A percentile compares a stretch with the other conserved stretches of the same genome.
These are phyloP conservation scores for Candida dendrica DNA, from an alignment of 805 yeast species.

Conservation along the genomic window DNA sequence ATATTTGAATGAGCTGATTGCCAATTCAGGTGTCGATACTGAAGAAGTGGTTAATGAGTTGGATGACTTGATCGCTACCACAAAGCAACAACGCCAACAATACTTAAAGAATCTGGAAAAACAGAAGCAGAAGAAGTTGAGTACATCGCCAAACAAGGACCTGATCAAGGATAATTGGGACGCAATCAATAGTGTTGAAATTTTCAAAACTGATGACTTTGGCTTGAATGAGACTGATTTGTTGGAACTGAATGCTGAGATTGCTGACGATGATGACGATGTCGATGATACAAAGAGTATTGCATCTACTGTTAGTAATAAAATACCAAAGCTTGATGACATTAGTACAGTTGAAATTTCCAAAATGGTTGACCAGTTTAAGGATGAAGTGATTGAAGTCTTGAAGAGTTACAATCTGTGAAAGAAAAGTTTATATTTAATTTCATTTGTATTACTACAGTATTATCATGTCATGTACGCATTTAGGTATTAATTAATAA, in stretches of 20 bases:
- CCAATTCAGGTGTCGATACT: slow-evolving; percentile 18
- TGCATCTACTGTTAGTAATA: neutral
- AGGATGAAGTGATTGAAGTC: neutral
- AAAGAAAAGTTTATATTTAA: too few species aligned
- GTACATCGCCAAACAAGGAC: slow-evolving; percentile 20
- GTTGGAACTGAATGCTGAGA: slow-evolving; percentile 31
- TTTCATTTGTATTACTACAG: too few species aligned
- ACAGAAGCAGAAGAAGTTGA: slow-evolving; percentile 13
- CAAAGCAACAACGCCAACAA: slow-evolving; percentile 26
- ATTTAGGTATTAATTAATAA: too few species aligned
- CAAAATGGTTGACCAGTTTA: neutral
- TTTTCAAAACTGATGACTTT: slow-evolving; percentile 36
- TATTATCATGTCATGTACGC: too few species aligned
- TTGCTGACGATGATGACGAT: slow-evolving; percentile 8
- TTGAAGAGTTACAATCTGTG: neutral
- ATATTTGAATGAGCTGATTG: slow-evolving; percentile 34
- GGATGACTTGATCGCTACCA: slow-evolving; percentile 28
- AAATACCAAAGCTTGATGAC: neutral
- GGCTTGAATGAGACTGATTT: slow-evolving; percentile 44
- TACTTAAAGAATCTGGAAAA: slow-evolving; percentile 21
- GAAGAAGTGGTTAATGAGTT: slow-evolving; percentile 29
- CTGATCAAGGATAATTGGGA: slow-evolving; percentile 34
- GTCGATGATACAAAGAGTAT: neutral
- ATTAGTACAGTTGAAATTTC: neutral
- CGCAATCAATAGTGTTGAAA: slow-evolving; percentile 33